Conservation (phyloP, 2,329 filamentous ascomycete species). For the Emericellopsis atlantica region DNA sequence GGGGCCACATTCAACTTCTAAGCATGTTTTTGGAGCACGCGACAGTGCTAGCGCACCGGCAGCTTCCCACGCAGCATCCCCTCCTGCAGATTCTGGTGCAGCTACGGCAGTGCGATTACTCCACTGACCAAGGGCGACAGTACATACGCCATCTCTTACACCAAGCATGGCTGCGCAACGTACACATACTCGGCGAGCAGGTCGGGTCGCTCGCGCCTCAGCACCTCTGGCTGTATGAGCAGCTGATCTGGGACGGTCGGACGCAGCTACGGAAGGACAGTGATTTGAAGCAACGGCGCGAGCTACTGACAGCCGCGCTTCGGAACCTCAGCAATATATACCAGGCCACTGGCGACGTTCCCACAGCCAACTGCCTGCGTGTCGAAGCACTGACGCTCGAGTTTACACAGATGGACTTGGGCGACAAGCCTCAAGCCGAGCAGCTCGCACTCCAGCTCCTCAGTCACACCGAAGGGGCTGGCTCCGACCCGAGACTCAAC, state of each 20-base stretch:
- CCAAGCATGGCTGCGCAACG: conserved; percentile 23
- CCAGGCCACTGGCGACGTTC: conserved; percentile 6
- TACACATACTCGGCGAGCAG: conserved; percentile 16
- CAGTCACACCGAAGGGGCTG: conserved; percentile 10
- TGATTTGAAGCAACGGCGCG: conserved; percentile 12
- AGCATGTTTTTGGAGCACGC: conserved; percentile 20
- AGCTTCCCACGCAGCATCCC: conserved; percentile 18
- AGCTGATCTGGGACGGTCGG: conserved; percentile 24
- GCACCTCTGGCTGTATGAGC: conserved; percentile 23
- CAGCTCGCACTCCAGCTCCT: conserved; percentile 15
- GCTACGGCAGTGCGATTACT: conserved; percentile 16
- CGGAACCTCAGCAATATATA: conserved; percentile 4
- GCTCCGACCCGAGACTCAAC: conserved; percentile 12
- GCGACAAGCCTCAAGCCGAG: conserved; percentile 16
- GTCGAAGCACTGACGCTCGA: conserved; percentile 20
- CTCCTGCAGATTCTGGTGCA: conserved; percentile 18
- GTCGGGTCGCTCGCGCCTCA: conserved; percentile 14
- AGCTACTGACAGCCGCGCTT: conserved; percentile 17
- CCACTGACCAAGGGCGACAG: conserved; percentile 15
- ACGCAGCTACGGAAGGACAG: conserved; percentile 19
- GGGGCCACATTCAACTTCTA: conserved; percentile 19
- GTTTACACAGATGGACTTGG: conserved; percentile 24
- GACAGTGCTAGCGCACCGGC: conserved; percentile 12
- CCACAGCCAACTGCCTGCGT: conserved; percentile 8
- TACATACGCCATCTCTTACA: conserved; percentile 18